A percentile compares a stretch with the other conserved stretches of the same genome.
Evolutionary conservation across 768 basidiomycete species (phyloP).

Genomic region (Mycena albidolilacea): DNA sequence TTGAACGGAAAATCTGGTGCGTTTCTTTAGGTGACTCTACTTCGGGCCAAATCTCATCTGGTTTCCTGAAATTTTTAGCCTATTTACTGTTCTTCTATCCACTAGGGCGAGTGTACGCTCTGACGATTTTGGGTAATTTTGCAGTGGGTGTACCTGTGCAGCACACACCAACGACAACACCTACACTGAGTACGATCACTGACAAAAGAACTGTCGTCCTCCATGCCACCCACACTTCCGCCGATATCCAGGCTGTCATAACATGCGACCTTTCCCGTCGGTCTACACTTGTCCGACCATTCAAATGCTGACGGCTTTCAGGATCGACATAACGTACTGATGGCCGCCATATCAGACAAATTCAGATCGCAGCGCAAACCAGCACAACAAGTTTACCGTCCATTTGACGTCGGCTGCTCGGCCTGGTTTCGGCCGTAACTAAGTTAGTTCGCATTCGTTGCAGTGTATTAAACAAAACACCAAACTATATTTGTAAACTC

Average conservation of each 20-base stretch:
- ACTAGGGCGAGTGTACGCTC: background rate
- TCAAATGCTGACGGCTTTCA: background rate
- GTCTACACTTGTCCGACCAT: background rate
- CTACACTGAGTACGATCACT: background rate
- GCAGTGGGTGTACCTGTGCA: background rate
- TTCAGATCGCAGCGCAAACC: too few species aligned
- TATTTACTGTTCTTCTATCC: background rate
- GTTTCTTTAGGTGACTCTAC: background rate
- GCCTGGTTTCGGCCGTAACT: too few species aligned
- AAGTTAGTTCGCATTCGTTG: too few species aligned
- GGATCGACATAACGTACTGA: background rate
- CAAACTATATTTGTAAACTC: too few species aligned
- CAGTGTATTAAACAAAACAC: too few species aligned
- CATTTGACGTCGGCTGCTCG: too few species aligned
- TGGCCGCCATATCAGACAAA: background rate
- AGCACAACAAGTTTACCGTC: too few species aligned
- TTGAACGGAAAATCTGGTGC: background rate
- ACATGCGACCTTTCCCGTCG: background rate
- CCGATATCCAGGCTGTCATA: background rate
- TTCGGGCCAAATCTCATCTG: background rate
- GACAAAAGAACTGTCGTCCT: too few species aligned
- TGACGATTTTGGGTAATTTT: background rate
- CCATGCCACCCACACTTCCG: background rate
- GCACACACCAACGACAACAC: background rate
- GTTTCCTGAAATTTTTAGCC: background rate